Percentiles rank a stretch among this genome's conserved stretches.
Evolutionary conservation across 148 eudicot species (phyloP).

Genomic region (Camellia lanceoleosa): DNA sequence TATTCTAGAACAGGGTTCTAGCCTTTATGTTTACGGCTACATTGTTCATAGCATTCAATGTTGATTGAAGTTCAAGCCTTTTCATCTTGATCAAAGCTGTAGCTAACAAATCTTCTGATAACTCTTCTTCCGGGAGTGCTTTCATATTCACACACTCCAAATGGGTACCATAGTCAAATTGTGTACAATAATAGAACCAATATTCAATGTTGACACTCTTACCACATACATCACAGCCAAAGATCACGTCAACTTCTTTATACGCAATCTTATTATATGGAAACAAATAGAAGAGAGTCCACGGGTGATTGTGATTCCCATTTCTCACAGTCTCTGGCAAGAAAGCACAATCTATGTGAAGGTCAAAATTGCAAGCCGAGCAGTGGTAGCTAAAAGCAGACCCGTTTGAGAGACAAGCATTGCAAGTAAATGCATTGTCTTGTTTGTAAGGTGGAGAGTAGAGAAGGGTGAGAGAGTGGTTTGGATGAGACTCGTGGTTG

Average conservation of each 20-base stretch:
- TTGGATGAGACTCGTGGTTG: slow-evolving; percentile 32
- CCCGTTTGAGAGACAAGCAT: slow-evolving; percentile 28
- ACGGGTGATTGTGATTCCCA: slow-evolving; percentile 20
- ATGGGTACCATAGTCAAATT: slow-evolving; percentile 17
- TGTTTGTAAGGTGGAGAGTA: slow-evolving; percentile 19
- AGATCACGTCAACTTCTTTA: not conserved
- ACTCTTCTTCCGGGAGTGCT: not conserved
- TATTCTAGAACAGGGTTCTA: too few species aligned
- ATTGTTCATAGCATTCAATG: too few species aligned
- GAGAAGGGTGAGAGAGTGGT: slow-evolving; percentile 31
- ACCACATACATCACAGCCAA: slow-evolving; percentile 14
- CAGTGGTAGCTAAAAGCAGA: slow-evolving; percentile 29
- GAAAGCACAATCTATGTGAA: slow-evolving; percentile 22
- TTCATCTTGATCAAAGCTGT: too few species aligned
- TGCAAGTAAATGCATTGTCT: slow-evolving; percentile 27
- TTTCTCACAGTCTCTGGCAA: slow-evolving; percentile 19
- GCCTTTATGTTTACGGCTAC: too few species aligned
- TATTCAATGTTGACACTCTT: not conserved
- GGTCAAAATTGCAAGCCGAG: slow-evolving; percentile 32
- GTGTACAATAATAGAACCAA: slow-evolving; percentile 14
- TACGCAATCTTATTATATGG: not conserved
- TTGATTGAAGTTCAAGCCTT: too few species aligned
- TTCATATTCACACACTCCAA: slow-evolving; percentile 3
- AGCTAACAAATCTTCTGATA: too few species aligned
- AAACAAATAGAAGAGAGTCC: slow-evolving; percentile 8